Conservation (phyloP, 306 rosid species). For the Lotus japonicus region DNA sequence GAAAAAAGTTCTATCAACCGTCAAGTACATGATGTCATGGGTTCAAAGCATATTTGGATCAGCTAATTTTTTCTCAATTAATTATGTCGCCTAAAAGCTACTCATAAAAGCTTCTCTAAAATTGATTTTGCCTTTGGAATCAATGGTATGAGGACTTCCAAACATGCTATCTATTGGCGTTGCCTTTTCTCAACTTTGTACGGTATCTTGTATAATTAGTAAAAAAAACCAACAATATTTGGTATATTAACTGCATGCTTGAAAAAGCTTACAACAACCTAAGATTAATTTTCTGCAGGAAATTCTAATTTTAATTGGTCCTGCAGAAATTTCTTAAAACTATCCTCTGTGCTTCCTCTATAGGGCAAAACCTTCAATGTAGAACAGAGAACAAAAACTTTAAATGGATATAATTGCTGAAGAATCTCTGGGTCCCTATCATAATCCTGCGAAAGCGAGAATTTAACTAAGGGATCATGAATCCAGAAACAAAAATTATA, state of each 20-base stretch:
- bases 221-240: no score
- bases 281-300: slow-evolving; percentile 4
- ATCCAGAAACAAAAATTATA: neutral
- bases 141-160: no score
- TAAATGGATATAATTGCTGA: slow-evolving; percentile 45
- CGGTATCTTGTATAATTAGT: no score
- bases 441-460: slow-evolving; percentile 54
- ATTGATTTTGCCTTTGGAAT: no score
- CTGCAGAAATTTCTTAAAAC: slow-evolving; percentile 57
- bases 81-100: no score
- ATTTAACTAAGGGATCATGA: neutral
- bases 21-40: no score
- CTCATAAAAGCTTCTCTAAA: no score
- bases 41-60: no score
- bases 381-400: slow-evolving; percentile 57
- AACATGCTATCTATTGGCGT: no score
- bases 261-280: neutral
- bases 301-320: slow-evolving; percentile 28
- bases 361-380: slow-evolving; percentile 40
- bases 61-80: no score
- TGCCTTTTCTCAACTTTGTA: no score
- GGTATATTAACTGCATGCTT: neutral
- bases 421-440: slow-evolving; percentile 73
- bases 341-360: slow-evolving; percentile 40
- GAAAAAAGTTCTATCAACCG: no score